Percentiles rank a stretch among this genome's conserved stretches.
These are phyloP conservation scores for Mayamaea pseudoterrestris DNA, from an alignment of 108 stramenopile genomes.

Conservation along the genomic window DNA sequence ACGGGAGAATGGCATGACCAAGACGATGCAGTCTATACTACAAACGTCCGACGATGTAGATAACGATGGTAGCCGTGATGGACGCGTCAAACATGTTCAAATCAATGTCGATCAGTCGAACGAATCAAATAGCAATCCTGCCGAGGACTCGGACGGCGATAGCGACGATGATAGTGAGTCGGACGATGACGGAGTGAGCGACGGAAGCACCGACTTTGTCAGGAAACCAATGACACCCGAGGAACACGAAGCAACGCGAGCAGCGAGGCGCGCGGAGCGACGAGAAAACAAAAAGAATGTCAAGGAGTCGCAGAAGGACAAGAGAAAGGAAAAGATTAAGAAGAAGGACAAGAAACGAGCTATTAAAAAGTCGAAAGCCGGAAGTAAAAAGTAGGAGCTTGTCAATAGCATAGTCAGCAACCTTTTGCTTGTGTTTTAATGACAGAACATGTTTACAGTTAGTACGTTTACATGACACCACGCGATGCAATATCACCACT, in stretches of 20 bases:
- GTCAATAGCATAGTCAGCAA: too few species aligned
- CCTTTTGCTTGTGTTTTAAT: too few species aligned
- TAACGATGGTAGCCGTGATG: neutral
- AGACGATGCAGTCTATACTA: constrained; percentile 4
- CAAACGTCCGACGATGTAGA: neutral
- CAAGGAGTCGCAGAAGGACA: constrained; percentile 60
- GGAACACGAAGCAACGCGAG: constrained; percentile 47
- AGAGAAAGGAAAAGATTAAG: constrained; percentile 75
- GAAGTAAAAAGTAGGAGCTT: too few species aligned
- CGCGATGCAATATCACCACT: too few species aligned
- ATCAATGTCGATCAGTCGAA: neutral
- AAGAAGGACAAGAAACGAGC: constrained; percentile 85
- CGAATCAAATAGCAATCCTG: constrained; percentile 8
- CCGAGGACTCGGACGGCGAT: constrained; percentile 12
- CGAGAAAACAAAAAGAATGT: constrained; percentile 77
- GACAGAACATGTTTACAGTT: too few species aligned
- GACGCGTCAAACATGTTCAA: neutral
- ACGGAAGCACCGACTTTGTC: constrained; percentile 26
- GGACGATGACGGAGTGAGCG: constrained; percentile 19
- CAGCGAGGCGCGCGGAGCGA: constrained; percentile 37
- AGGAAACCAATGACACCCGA: constrained; percentile 63
- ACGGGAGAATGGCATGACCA: constrained; percentile 5
- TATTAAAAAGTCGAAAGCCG: constrained; percentile 75
- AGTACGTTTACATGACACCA: too few species aligned
- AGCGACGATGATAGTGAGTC: constrained; percentile 24